These are phyloP conservation scores for Fusarium liriodendri DNA, from an alignment of 2,329 filamentous ascomycete genomes.

Conservation along the genomic window DNA sequence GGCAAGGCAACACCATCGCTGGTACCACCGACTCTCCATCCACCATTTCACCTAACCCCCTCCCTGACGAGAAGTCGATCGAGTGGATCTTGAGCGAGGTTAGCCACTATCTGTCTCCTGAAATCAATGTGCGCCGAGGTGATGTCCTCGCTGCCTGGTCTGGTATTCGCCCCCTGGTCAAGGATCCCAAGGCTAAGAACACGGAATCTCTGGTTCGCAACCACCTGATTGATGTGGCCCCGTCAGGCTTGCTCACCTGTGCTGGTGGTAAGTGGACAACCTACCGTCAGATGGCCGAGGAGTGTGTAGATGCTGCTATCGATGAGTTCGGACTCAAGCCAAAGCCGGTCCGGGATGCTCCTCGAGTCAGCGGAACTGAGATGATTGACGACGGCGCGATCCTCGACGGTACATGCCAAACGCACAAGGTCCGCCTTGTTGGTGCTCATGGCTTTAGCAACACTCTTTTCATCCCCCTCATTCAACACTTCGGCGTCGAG, in stretches of 20 bases:
- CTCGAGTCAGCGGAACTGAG: conserved; percentile 76
- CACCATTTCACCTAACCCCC: conserved; percentile 76
- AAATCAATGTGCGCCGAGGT: conserved; percentile 85
- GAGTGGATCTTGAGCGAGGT: conserved; percentile 90
- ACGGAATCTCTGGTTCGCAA: conserved; percentile 90
- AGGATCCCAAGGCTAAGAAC: conserved; percentile 86
- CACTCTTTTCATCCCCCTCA: conserved; percentile 92
- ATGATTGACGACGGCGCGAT: conserved; percentile 76
- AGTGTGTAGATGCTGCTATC: conserved; percentile 85
- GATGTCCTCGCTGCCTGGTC: conserved; percentile 94
- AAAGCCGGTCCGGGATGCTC: conserved; percentile 67
- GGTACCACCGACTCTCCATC: conserved; percentile 87
- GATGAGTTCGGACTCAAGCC: conserved; percentile 73
- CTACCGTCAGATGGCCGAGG: conserved; percentile 92
- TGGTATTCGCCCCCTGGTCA: conserved; percentile 86
- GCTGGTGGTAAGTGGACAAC: conserved; percentile 95
- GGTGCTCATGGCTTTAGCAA: conserved; percentile 90
- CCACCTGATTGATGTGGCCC: conserved; percentile 83
- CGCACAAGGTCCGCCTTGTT: conserved; percentile 82
- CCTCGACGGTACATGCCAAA: conserved; percentile 78
- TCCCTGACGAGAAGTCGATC: conserved; percentile 86
- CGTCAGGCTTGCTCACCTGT: conserved; percentile 83
- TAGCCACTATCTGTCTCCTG: conserved; percentile 81
- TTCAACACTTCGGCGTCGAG: conserved; percentile 92
- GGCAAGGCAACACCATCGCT: conserved; percentile 93